phyloP scores from a whole-genome alignment of 2,329 filamentous ascomycete genomes.

The Colletotrichum sp. region DNA sequence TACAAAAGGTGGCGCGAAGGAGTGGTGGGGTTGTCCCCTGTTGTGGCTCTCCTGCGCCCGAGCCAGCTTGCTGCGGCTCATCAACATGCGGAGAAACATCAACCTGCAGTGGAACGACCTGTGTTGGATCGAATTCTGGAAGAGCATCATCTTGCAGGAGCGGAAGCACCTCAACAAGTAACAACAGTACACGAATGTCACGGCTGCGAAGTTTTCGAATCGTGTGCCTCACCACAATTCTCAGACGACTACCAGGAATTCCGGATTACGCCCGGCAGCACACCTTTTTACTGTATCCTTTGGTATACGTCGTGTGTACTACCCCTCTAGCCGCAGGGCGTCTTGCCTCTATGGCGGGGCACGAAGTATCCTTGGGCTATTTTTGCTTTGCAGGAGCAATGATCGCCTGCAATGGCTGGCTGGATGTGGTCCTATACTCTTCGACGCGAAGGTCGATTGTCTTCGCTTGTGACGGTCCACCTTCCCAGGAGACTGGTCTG shows the following conservation, averaged over 20 bases:
- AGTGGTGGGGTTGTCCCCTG: neutral
- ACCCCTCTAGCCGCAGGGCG: slow-evolving; percentile 69
- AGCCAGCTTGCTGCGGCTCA: slow-evolving; percentile 22
- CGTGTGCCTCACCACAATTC: neutral
- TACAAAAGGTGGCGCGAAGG: slow-evolving; percentile 30
- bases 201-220: neutral
- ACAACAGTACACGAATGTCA: neutral
- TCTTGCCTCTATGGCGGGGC: slow-evolving; percentile 65
- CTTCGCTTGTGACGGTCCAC: slow-evolving; percentile 41
- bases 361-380: slow-evolving; percentile 54
- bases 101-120: neutral
- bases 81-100: neutral
- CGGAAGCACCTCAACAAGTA: neutral
- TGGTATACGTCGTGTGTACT: slow-evolving; percentile 74
- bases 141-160: neutral
- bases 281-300: slow-evolving; percentile 69
- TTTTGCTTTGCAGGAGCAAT: slow-evolving; percentile 65
- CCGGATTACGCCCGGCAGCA: slow-evolving; percentile 42
- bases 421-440: slow-evolving; percentile 60
- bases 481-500: slow-evolving; percentile 51
- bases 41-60: neutral
- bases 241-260: neutral
- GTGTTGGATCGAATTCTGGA: neutral
- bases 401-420: slow-evolving; percentile 60
- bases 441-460: slow-evolving; percentile 58